Conservation (phyloP, 176 grass and related monocot genomes). For the Bothriochloa decipiens region DNA sequence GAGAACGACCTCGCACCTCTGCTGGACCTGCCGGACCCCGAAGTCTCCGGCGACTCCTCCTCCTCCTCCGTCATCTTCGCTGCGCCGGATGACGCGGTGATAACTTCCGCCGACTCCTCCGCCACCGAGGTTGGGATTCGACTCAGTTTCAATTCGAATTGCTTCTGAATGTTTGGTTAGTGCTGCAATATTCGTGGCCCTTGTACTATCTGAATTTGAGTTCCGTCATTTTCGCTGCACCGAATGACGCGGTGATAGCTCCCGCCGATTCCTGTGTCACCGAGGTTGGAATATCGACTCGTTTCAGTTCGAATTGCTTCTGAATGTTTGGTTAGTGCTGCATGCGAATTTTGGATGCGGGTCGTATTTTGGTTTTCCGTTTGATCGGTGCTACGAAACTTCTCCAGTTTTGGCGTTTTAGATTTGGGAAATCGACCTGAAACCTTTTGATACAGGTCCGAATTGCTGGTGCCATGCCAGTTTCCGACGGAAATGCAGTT, state of each 20-base stretch:
- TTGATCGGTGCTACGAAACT: neutral
- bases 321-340: neutral
- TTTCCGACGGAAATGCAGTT: neutral
- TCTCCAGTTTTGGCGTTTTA: neutral
- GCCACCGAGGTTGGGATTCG: slow-evolving; percentile 32
- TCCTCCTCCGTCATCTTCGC: neutral
- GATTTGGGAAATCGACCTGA: neutral
- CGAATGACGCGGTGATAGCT: neutral
- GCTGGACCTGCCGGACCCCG: slow-evolving; percentile 44
- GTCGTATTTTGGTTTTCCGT: neutral
- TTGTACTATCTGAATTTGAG: too few species aligned
- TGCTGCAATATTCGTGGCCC: neutral
- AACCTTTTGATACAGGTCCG: too few species aligned
- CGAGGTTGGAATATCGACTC: neutral
- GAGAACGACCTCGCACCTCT: neutral
- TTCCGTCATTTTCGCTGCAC: neutral
- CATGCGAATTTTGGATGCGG: neutral
- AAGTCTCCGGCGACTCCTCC: neutral
- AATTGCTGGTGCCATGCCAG: neutral
- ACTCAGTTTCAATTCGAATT: neutral
- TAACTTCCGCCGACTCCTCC: slow-evolving; percentile 17
- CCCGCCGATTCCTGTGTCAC: slow-evolving; percentile 8
- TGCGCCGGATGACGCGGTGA: neutral
- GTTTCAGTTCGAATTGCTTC: neutral
- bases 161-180: neutral